Evolutionary conservation across 768 basidiomycete species (phyloP).

Genomic region (Lactarius deliciosus): DNA sequence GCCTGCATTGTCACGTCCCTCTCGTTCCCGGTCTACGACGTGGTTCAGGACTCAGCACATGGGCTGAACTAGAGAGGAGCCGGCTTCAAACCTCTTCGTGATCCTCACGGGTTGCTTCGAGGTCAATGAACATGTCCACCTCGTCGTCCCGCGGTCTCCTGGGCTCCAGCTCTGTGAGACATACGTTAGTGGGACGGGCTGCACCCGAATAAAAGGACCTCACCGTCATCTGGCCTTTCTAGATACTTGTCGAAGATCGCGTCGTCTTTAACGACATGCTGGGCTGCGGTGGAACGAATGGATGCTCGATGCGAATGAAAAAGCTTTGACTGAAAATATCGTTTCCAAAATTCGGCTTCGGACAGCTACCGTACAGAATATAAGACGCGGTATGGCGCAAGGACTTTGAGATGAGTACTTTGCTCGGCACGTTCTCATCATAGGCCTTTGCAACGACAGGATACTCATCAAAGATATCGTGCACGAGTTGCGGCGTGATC

Average conservation of each 20-base stretch:
- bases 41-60: slow-evolving; percentile 8
- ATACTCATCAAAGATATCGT: slow-evolving; percentile 97
- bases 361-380: slow-evolving; percentile 54
- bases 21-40: slow-evolving; percentile 75
- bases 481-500: slow-evolving; percentile 87
- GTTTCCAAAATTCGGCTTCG: slow-evolving; percentile 93
- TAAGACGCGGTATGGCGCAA: slow-evolving; percentile 9
- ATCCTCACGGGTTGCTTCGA: slow-evolving; percentile 88
- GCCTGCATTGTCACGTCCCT: slow-evolving; percentile 95
- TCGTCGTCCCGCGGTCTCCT: slow-evolving; percentile 60
- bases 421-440: slow-evolving; percentile 85
- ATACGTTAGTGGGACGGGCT: neutral
- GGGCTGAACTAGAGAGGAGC: slow-evolving; percentile 6
- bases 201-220: slow-evolving; percentile 29
- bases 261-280: slow-evolving; percentile 86
- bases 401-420: slow-evolving; percentile 46
- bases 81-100: slow-evolving; percentile 68
- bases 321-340: slow-evolving; percentile 94
- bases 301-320: slow-evolving; percentile 95
- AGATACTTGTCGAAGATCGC: slow-evolving; percentile 94
- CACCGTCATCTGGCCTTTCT: slow-evolving; percentile 95
- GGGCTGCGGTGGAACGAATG: slow-evolving; percentile 80
- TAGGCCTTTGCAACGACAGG: slow-evolving; percentile 93
- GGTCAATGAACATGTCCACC: slow-evolving; percentile 77
- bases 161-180: slow-evolving; percentile 68